Percentiles rank a stretch among this genome's conserved stretches.
phyloP scores from a whole-genome alignment of 2,329 filamentous ascomycete species.

The Fusarium subglutinans region DNA sequence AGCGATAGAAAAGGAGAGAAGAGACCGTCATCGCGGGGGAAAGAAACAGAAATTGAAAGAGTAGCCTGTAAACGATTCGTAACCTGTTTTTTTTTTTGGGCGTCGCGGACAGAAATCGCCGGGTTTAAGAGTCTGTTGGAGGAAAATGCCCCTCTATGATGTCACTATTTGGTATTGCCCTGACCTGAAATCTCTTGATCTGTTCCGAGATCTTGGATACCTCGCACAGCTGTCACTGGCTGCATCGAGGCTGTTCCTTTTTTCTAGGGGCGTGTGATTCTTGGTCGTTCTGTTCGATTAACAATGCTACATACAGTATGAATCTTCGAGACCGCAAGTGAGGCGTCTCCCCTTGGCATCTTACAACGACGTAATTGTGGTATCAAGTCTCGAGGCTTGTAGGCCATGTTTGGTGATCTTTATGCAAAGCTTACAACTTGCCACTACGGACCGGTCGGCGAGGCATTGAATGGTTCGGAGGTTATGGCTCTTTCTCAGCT shows the following conservation, averaged over 20 bases:
- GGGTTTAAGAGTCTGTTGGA: slow-evolving; percentile 2
- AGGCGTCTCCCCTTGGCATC: background rate
- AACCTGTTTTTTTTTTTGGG: slow-evolving; percentile 25
- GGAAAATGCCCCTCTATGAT: slow-evolving; percentile 25
- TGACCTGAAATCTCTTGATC: slow-evolving; percentile 22
- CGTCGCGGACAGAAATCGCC: background rate
- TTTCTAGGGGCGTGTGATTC: background rate
- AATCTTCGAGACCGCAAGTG: background rate
- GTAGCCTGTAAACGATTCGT: background rate
- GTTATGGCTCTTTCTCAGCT: background rate
- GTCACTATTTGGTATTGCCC: slow-evolving; percentile 10
- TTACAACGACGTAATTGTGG: slow-evolving; percentile 21
- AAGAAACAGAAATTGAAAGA: background rate
- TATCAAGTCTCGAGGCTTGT: background rate
- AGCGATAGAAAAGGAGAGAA: background rate
- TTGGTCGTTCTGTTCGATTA: background rate
- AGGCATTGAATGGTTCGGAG: background rate
- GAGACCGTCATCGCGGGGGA: slow-evolving; percentile 3
- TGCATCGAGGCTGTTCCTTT: background rate
- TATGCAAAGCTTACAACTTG: slow-evolving; percentile 1
- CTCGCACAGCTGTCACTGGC: background rate
- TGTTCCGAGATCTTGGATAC: slow-evolving; percentile 32
- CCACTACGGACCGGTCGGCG: background rate
- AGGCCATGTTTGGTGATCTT: background rate
- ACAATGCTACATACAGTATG: slow-evolving; percentile 16